phyloP scores from a whole-genome alignment of 2,329 filamentous ascomycete genomes.

The Trichoderma simmonsii region DNA sequence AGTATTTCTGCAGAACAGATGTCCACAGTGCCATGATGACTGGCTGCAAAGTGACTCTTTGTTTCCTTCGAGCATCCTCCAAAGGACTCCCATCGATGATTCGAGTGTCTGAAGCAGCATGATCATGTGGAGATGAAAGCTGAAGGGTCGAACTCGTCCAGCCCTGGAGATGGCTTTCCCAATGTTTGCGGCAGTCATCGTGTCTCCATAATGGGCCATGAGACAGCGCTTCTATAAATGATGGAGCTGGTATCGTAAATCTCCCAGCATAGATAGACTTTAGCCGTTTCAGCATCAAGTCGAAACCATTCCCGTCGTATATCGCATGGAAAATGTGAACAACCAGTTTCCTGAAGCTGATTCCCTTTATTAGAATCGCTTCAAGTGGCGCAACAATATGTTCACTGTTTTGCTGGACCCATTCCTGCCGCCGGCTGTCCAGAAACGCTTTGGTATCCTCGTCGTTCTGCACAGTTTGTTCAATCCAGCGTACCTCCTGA shows the following conservation, averaged over 20 bases:
- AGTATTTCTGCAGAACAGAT: slow-evolving; percentile 54
- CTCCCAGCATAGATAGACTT: slow-evolving; percentile 23
- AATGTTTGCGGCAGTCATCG: slow-evolving; percentile 55
- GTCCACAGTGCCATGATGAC: slow-evolving; percentile 75
- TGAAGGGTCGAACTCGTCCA: slow-evolving; percentile 25
- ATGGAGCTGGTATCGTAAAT: slow-evolving; percentile 38
- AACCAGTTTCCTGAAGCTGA: slow-evolving; percentile 41
- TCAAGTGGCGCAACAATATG: slow-evolving; percentile 52
- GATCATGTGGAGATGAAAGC: slow-evolving; percentile 15
- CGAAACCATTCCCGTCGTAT: slow-evolving; percentile 81
- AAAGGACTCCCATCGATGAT: slow-evolving; percentile 43
- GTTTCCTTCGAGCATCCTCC: slow-evolving; percentile 49
- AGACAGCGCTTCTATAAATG: slow-evolving; percentile 65
- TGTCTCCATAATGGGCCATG: slow-evolving; percentile 63
- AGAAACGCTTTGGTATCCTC: slow-evolving; percentile 35
- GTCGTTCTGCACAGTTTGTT: slow-evolving; percentile 29
- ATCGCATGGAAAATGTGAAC: slow-evolving; percentile 80
- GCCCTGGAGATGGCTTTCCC: slow-evolving; percentile 55
- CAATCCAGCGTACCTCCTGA: slow-evolving; percentile 42
- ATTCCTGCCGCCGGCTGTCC: slow-evolving; percentile 40
- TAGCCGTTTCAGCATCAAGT: slow-evolving; percentile 62
- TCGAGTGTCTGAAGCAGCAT: slow-evolving; percentile 19
- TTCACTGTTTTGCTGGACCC: slow-evolving; percentile 52
- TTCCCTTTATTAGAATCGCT: slow-evolving; percentile 39
- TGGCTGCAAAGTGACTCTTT: slow-evolving; percentile 76